Conservation (phyloP, 2,329 filamentous ascomycete genomes). For the Phoma sp. region DNA sequence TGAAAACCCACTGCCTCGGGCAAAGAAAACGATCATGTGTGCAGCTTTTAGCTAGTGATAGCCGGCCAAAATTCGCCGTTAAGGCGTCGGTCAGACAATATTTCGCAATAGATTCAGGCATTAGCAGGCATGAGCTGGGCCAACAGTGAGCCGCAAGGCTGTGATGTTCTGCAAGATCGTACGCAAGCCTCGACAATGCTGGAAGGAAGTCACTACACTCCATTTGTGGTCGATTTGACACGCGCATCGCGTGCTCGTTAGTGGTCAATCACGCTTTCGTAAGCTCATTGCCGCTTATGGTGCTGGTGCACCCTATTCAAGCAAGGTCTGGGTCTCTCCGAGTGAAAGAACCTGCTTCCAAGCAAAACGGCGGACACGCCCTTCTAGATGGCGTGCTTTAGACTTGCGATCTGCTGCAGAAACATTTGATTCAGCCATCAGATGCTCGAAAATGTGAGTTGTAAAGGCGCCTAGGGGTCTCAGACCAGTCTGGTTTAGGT, state of each 20-base stretch:
- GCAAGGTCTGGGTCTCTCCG: conserved; percentile 9
- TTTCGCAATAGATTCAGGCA: not conserved
- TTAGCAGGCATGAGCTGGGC: not conserved
- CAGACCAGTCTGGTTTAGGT: conserved; percentile 24
- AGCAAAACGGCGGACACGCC: conserved; percentile 26
- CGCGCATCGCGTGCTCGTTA: conserved; percentile 9
- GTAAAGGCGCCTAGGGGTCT: conserved; percentile 19
- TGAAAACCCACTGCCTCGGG: conserved; percentile 11
- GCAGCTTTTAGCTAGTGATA: not conserved
- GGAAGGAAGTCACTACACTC: not conserved
- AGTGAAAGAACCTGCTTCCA: conserved; percentile 25
- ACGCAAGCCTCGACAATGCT: not conserved
- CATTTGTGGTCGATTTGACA: conserved; percentile 1
- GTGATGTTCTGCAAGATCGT: not conserved
- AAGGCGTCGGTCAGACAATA: not conserved
- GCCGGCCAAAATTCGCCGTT: conserved; percentile 9
- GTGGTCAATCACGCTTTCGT: conserved; percentile 8
- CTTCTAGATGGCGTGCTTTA: conserved; percentile 5
- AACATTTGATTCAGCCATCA: conserved; percentile 32
- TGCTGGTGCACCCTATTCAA: conserved; percentile 16
- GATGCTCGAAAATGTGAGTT: conserved; percentile 24
- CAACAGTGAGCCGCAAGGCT: not conserved
- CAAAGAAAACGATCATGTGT: conserved; percentile 5
- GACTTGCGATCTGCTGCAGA: conserved; percentile 24
- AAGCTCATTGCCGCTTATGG: conserved; percentile 18